A percentile compares a stretch with the other conserved stretches of the same genome.
phyloP scores from a whole-genome alignment of 169 alveolate species.

The Eimeria acervulina region DNA sequence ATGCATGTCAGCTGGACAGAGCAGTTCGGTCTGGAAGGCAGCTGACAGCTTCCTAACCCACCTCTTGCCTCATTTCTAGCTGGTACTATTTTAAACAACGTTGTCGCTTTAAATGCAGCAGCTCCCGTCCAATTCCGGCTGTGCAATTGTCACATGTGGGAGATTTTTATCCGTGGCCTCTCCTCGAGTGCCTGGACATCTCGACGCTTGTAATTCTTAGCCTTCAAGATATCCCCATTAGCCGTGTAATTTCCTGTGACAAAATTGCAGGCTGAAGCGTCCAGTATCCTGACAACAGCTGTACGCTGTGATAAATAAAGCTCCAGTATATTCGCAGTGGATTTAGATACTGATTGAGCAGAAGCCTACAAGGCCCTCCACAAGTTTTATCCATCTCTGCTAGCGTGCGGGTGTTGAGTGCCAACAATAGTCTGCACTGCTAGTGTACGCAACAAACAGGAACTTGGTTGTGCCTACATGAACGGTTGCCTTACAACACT shows the following conservation, averaged over 20 bases:
- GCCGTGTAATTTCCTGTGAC: neutral
- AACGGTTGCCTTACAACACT: neutral
- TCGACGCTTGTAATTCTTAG: neutral
- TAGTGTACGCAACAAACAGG: neutral
- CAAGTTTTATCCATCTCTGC: neutral
- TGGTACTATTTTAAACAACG: neutral
- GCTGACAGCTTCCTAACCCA: constrained; percentile 28
- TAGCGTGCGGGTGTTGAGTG: neutral
- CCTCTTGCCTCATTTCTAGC: neutral
- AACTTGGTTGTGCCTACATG: neutral
- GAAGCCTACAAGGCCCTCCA: too few species aligned
- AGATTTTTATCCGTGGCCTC: neutral
- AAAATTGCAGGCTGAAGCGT: neutral
- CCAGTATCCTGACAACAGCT: neutral
- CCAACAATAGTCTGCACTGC: neutral
- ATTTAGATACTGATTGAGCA: neutral
- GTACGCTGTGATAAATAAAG: neutral
- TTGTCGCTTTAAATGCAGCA: constrained; percentile 10
- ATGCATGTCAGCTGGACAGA: constrained; percentile 89
- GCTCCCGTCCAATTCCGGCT: neutral
- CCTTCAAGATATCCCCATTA: neutral
- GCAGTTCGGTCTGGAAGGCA: constrained; percentile 93
- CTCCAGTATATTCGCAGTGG: neutral
- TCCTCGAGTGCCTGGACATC: neutral
- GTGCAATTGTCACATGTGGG: neutral